These are phyloP conservation scores for Dendrocalamus latiflorus DNA, from an alignment of 202 grass and related monocot genomes.

Conservation along the genomic window DNA sequence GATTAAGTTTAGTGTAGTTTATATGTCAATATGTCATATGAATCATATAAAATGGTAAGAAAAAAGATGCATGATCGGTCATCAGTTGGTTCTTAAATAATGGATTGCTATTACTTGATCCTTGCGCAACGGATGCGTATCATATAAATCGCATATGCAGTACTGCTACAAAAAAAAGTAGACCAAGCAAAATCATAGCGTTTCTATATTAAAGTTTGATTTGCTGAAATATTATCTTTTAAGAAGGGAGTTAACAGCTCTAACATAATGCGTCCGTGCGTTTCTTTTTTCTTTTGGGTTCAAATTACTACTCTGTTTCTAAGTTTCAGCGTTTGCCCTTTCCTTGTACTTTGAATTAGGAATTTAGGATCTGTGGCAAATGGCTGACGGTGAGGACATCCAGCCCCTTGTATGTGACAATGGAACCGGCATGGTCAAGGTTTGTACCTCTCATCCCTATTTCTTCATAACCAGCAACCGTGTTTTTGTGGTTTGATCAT, in stretches of 20 bases:
- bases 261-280: neutral
- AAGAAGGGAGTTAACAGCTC: neutral
- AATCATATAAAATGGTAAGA: neutral
- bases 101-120: neutral
- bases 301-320: neutral
- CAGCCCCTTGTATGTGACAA: constrained; percentile 72
- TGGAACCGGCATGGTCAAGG: constrained; percentile 79
- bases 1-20: neutral
- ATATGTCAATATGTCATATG: neutral
- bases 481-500: neutral
- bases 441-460: neutral
- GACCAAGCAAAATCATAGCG: neutral
- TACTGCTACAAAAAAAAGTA: neutral
- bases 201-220: neutral
- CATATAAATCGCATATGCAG: neutral
- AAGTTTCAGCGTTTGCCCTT: neutral
- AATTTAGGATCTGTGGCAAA: constrained; percentile 27
- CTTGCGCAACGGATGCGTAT: neutral
- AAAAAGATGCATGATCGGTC: neutral
- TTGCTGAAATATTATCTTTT: neutral
- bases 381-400: constrained; percentile 65
- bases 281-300: neutral
- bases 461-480: neutral
- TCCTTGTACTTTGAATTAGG: neutral
- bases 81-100: neutral